Conservation (phyloP, 23 red algal species). For the Gracilaria vermiculophylla region DNA sequence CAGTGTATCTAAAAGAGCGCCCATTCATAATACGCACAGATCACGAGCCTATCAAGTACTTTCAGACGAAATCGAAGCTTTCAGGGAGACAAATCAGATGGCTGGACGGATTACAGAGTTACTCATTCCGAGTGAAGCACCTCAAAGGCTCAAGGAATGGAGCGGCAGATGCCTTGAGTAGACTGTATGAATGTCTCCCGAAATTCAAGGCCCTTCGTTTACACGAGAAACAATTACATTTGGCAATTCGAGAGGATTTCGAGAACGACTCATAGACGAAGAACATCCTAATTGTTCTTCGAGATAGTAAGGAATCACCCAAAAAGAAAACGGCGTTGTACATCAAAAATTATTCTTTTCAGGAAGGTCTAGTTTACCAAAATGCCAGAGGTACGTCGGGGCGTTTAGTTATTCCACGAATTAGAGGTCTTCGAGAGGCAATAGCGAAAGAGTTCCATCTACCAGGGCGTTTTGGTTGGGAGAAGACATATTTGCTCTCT, state of each 20-base stretch:
- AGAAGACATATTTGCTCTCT: constrained; percentile 36
- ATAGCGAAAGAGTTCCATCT: constrained; percentile 11
- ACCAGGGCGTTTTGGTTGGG: constrained; percentile 4
- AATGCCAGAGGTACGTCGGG: background rate
- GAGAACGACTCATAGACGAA: background rate
- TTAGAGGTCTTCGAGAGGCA: background rate
- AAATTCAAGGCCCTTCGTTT: background rate
- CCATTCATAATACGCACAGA: no score
- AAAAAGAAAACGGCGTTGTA: constrained; percentile 17
- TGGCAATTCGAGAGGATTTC: background rate
- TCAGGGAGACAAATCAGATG: no score
- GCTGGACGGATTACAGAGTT: no score
- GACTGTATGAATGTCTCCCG: background rate
- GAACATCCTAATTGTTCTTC: background rate
- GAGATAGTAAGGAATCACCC: background rate
- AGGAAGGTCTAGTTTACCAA: background rate
- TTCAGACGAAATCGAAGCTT: no score
- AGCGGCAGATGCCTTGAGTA: constrained; percentile 30
- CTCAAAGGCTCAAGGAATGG: constrained; percentile 4
- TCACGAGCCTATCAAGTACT: no score
- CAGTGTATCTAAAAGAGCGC: no score
- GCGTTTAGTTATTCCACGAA: background rate
- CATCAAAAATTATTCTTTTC: constrained; percentile 19
- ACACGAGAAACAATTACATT: background rate
- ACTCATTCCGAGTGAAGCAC: constrained; percentile 1